Conservation (phyloP, 331 rosid genomes). For the Arachis monticola region DNA sequence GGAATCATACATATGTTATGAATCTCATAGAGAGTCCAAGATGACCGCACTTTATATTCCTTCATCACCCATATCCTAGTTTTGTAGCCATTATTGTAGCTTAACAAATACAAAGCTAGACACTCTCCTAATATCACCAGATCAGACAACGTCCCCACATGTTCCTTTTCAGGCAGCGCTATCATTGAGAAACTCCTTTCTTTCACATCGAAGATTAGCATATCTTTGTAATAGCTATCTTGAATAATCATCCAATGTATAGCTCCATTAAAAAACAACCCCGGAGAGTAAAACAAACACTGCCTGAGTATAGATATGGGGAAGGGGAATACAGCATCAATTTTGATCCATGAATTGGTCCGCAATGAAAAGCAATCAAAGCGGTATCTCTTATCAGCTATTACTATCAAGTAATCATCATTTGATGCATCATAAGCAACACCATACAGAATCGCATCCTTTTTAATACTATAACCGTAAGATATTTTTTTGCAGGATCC, state of each 20-base stretch:
- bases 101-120: too few relatives aligned
- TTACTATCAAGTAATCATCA: not conserved
- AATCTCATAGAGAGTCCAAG: not conserved
- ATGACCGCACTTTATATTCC: not conserved
- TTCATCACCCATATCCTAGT: not conserved
- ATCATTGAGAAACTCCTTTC: not conserved
- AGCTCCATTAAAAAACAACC: constrained; percentile 17
- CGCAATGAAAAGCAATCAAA: too few relatives aligned
- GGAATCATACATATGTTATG: too few relatives aligned
- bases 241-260: constrained; percentile 26
- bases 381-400: too few relatives aligned
- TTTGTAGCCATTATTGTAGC: too few relatives aligned
- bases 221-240: too few relatives aligned
- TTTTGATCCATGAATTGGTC: too few relatives aligned
- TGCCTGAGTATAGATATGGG: too few relatives aligned
- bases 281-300: too few relatives aligned
- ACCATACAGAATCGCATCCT: not conserved
- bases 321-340: too few relatives aligned
- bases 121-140: not conserved
- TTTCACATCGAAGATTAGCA: not conserved
- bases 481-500: not conserved
- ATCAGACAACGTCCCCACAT: not conserved
- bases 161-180: not conserved
- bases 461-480: too few relatives aligned
- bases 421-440: constrained; percentile 12